These are phyloP conservation scores for Phaeoacremonium minimum DNA, from an alignment of 2,329 filamentous ascomycete species.

Conservation along the genomic window DNA sequence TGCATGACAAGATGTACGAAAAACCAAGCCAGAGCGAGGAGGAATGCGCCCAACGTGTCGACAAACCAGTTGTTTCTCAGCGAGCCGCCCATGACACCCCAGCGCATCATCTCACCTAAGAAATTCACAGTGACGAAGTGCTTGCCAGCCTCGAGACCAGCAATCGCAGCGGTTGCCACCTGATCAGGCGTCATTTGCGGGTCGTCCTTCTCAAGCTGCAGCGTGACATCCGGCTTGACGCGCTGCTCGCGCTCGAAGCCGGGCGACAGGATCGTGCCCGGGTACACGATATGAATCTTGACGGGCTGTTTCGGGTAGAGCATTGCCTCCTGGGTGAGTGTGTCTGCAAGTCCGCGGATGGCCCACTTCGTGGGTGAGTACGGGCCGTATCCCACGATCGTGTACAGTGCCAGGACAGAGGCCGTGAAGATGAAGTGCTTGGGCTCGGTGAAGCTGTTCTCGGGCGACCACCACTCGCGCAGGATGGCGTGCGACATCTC, in stretches of 20 bases:
- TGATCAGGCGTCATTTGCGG: constrained; percentile 72
- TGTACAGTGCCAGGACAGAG: constrained; percentile 69
- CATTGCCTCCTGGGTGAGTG: constrained; percentile 75
- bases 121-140: constrained; percentile 75
- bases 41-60: constrained; percentile 52
- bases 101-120: constrained; percentile 69
- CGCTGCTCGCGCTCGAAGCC: constrained; percentile 72
- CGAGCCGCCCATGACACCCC: constrained; percentile 48
- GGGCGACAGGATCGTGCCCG: constrained; percentile 75
- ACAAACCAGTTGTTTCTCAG: constrained; percentile 55
- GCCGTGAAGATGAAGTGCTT: constrained; percentile 87
- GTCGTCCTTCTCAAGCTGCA: constrained; percentile 77
- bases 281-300: constrained; percentile 76
- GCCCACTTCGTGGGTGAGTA: constrained; percentile 87
- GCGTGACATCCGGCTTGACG: constrained; percentile 76
- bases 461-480: constrained; percentile 64
- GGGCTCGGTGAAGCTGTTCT: constrained; percentile 40
- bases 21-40: constrained; percentile 51
- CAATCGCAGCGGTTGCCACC: constrained; percentile 67
- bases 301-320: constrained; percentile 73
- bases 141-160: constrained; percentile 73
- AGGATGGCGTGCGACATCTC: constrained; percentile 83
- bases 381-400: constrained; percentile 75
- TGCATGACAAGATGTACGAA: constrained; percentile 54
- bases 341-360: constrained; percentile 77